Base-by-base conservation (phyloP, 2,329 filamentous ascomycete species). In the Diaporthe nobilis region DNA sequence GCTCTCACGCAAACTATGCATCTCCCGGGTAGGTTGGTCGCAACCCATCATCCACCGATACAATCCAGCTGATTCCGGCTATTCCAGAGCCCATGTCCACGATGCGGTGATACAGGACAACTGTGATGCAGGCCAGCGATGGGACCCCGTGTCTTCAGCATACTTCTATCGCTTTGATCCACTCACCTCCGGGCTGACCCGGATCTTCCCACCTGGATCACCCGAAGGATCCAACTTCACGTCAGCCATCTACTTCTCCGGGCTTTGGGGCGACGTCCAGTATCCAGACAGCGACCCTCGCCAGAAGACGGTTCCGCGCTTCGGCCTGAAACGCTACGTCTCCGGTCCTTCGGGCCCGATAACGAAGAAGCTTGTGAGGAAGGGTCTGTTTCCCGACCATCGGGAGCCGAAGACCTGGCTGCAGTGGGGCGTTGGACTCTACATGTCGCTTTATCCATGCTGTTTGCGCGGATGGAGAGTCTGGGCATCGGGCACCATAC, bases 1-100 rank as follows among this genome's bases (percentile, higher is more conserved):
- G 83, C 3, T 83, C 83, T 0, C 83, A 85, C 42, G 83, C 83
- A 31, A 84, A 84, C 20, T 85, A 83, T 63, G 74, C 78, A 15
- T 67, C 78, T 10, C 10, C 76, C 25, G 83, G 83, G 83, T 84
- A 78, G 67, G 78, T 60, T 10, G 1, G 10, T 3, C 37, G 12
- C 3, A 15, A 34, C 2, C 20, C 1, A 47, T 34, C 3, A 37
- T n/a, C 39, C 5, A 1, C 2, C n/a, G 13, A 25, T 1, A 2
- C 0, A 3, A 37, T n/a, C 13, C 15, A 60, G 12, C 72, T 78
- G 28, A 78, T 22, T 34, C 10, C 13, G 3, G 2, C 9, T 3
- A 13, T 15, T 51, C 0, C 39, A 85, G 83, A 1, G 44, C 80
- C 12, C 83, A 84, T 58, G 57, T 84, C 4, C 83, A 85, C 57